A percentile compares a stretch with the other conserved stretches of the same genome.
Conservation (phyloP, 2,329 filamentous ascomycete genomes). For the Trichoderma arundinaceum region DNA sequence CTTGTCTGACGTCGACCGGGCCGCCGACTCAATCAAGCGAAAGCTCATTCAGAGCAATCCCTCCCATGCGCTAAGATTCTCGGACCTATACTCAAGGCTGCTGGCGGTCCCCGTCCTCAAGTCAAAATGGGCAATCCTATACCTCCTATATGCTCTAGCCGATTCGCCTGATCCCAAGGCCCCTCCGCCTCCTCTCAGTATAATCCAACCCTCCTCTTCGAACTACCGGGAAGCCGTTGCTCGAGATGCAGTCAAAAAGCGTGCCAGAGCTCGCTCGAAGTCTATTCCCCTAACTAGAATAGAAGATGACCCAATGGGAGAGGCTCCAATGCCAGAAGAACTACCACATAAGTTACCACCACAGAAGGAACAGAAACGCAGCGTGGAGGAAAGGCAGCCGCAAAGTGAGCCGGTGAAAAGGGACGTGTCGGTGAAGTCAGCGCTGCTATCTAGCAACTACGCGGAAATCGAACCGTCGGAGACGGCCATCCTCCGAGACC, state of each 20-base stretch:
- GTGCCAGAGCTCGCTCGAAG: slow-evolving; percentile 48
- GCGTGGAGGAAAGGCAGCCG: slow-evolving; percentile 45
- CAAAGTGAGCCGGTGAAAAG: slow-evolving; percentile 45
- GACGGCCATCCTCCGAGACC: slow-evolving; percentile 71
- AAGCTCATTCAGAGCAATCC: slow-evolving; percentile 80
- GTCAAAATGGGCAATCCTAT: slow-evolving; percentile 96
- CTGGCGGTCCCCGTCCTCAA: slow-evolving; percentile 89
- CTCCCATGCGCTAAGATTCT: slow-evolving; percentile 81
- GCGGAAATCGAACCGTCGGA: slow-evolving; percentile 66
- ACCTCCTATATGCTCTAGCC: slow-evolving; percentile 83
- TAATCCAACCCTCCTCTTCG: slow-evolving; percentile 48
- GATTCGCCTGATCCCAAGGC: slow-evolving; percentile 66
- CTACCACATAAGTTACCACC: slow-evolving; percentile 50
- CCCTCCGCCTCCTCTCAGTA: slow-evolving; percentile 54
- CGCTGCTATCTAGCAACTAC: slow-evolving; percentile 62
- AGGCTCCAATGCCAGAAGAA: slow-evolving; percentile 61
- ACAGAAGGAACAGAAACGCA: slow-evolving; percentile 48
- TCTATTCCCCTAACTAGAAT: slow-evolving; percentile 46
- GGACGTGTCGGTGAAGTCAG: slow-evolving; percentile 63
- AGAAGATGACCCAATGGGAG: slow-evolving; percentile 57
- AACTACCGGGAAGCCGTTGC: slow-evolving; percentile 48
- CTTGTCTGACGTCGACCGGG: slow-evolving; percentile 82
- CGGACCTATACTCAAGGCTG: slow-evolving; percentile 87
- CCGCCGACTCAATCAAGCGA: slow-evolving; percentile 88
- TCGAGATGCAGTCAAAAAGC: slow-evolving; percentile 46